Evolutionary conservation across 768 basidiomycete genomes (phyloP), one percentile per base, ranked within the genome.

Genomic region (Scleroderma citrinum): DNA sequence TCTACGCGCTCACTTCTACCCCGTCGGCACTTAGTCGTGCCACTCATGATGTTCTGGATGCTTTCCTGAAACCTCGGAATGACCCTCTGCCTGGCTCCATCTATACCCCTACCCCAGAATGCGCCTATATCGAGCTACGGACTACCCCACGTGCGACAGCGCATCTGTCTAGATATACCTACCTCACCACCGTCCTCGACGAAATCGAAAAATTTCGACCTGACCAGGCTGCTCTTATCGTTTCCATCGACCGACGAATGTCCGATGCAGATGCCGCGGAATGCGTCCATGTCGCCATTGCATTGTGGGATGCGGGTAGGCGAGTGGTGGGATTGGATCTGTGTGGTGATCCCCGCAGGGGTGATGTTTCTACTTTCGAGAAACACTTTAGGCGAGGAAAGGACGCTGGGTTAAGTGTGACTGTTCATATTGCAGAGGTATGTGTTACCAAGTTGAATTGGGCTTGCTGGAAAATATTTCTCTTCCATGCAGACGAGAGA

Each of bases 391-490:
- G 62, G 11, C 65, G 69, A 40, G 87, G 78, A 1, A 81, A 76
- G 48, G 69, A 61, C 32, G 80, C 76, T 1, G 87, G 86, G 1
- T 63, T 92, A 7, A 76, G 81, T 2, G 56, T 90, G n/a, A 92
- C 90, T 0, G 62, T 92, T 32, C 90, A 92, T 63, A 83, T 92
- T 45, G 87, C 90, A 2, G 90, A 93, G 76, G 87, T 85, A 50
- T n/a, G 65, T 58, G 10, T 23, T 20, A 10, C 40, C 14, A 6
- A n/a, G 23, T 32, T 13, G 24, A 17, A 6, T 45, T 24, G 13
- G n/a, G n/a, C 19, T 16, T n/a, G 29, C 41, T n/a, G 17, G 43
- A 20, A 13, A 17, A n/a, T n/a, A n/a, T n/a, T n/a, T n/a, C 16
- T 47, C n/a, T 17, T 5, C 44, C 44, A 24, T 43, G 1, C 52